Conservation (phyloP, 768 basidiomycete species). For the Leccinum truebloodii region DNA sequence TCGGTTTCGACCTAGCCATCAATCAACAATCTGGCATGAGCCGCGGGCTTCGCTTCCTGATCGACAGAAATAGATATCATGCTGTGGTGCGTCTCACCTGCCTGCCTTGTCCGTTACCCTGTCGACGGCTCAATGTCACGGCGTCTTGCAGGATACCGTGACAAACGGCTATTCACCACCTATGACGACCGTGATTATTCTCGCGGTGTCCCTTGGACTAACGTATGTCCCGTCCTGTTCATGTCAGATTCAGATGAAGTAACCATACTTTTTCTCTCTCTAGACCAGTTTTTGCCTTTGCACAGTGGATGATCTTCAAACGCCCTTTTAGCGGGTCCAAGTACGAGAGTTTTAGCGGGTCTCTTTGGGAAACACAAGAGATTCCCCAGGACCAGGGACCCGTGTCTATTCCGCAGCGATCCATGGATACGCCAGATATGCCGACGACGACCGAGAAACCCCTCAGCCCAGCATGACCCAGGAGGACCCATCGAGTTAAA, state of each 20-base stretch:
- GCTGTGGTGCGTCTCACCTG: conserved; percentile 41
- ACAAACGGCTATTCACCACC: conserved; percentile 52
- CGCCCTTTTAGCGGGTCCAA: conserved; percentile 44
- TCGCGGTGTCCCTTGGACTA: conserved; percentile 53
- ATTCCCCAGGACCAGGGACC: conserved; percentile 24
- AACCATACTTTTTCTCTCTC: not conserved
- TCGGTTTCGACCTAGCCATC: conserved; percentile 58
- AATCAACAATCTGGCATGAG: conserved; percentile 64
- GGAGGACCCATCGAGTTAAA: conserved; percentile 4
- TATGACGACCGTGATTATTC: conserved; percentile 47
- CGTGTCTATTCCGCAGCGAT: conserved; percentile 7
- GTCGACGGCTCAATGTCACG: conserved; percentile 1
- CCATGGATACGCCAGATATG: conserved; percentile 17
- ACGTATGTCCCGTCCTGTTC: conserved; percentile 44
- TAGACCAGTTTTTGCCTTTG: conserved; percentile 54
- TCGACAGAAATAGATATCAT: conserved; percentile 64
- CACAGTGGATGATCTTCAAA: conserved; percentile 54
- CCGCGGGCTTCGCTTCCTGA: conserved; percentile 59
- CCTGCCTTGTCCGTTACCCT: not conserved
- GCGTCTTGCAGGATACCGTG: conserved; percentile 44
- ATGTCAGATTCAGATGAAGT: not conserved
- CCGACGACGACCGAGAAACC: conserved; percentile 23
- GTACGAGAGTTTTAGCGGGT: conserved; percentile 24
- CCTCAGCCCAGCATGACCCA: conserved; percentile 1
- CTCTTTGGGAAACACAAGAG: conserved; percentile 29